Percentiles rank a stretch among this genome's conserved stretches.
phyloP scores from a whole-genome alignment of 2,329 filamentous ascomycete genomes.

The Neofusicoccum sp. region DNA sequence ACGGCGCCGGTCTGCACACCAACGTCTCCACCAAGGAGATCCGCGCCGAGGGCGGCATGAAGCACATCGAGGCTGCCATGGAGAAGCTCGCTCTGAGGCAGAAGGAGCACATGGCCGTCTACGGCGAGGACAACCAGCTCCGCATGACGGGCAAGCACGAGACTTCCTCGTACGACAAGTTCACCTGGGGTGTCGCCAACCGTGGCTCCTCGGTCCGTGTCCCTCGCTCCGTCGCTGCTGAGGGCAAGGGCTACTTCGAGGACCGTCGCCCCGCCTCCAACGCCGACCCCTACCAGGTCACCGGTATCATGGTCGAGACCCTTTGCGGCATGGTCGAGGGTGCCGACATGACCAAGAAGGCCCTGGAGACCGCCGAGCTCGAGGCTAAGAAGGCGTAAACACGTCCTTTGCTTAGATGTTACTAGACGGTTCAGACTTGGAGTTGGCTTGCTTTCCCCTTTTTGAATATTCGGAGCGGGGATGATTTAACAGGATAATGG shows the following conservation, averaged over 20 bases:
- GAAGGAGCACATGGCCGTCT: conserved; percentile 72
- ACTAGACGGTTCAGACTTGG: neutral
- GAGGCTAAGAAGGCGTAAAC: conserved; percentile 6
- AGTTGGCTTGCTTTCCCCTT: neutral
- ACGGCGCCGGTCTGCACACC: conserved; percentile 89
- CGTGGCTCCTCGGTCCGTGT: conserved; percentile 93
- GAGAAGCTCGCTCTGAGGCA: conserved; percentile 52
- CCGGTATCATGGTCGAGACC: conserved; percentile 77
- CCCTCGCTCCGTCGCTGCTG: conserved; percentile 76
- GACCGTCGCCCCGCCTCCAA: conserved; percentile 68
- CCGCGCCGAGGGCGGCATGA: conserved; percentile 90
- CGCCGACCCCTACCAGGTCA: conserved; percentile 81
- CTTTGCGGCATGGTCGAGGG: conserved; percentile 52
- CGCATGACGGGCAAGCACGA: conserved; percentile 93
- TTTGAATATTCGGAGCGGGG: neutral
- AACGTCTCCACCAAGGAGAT: conserved; percentile 92
- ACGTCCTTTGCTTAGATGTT: neutral
- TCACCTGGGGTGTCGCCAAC: conserved; percentile 93
- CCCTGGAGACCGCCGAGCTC: conserved; percentile 27
- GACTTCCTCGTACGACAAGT: conserved; percentile 90
- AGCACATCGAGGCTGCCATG: conserved; percentile 80
- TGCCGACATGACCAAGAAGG: conserved; percentile 45
- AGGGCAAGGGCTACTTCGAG: conserved; percentile 95
- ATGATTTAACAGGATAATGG: no score
- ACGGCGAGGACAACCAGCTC: conserved; percentile 92